Evolutionary conservation across 352 stramenopile genomes (phyloP), one percentile per base, ranked within the genome.

Genomic region (Phytophthora idaei): DNA sequence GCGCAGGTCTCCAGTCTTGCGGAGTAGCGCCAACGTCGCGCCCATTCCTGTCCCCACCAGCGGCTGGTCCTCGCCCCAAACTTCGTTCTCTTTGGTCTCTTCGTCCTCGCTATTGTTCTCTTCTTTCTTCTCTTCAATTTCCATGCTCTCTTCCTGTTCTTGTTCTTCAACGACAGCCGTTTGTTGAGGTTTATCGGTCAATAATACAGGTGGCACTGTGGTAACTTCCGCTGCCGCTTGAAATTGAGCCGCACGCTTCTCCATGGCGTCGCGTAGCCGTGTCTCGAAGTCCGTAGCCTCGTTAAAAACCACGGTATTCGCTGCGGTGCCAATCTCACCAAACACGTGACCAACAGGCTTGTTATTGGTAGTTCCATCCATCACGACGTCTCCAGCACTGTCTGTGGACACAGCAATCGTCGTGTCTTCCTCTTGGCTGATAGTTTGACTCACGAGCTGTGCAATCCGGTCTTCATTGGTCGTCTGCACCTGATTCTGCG

Each of bases 1-100:
- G 2, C 83, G 85, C 10, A 99, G 83, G 58, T 99, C 96, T 29
- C 97, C 97, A 9, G 93, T 98, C 42, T 92, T 90, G 29, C 90
- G 89, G 25, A 99, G 83, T 29, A 99, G 80, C 11, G 90, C 89
- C 17, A 99, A 81, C 4, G 98, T 97, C 39, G 89, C 90, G 9
- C 90, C 92, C 71, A 99, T 90, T 28, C 97, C 96, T 42, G 73
- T 81, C 2, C 80, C 78, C 27, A 94, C 87, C 1, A 97, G 73
- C 25, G 90, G 90, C 52, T 97, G 87, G 45, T 97, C 87, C 15
- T 96, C 77, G 15, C 89, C 93, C 73, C 85, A 96, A 5, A 81
- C 61, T 36, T 85, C 76, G 1, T 72, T 83, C 46, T 90, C 78
- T 14, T 90, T 76, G 2, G 55, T 62, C 12, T 85, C 75, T 61